Base-by-base conservation (phyloP, 2,329 filamentous ascomycete genomes). In the Stagonosporopsis vannaccii region DNA sequence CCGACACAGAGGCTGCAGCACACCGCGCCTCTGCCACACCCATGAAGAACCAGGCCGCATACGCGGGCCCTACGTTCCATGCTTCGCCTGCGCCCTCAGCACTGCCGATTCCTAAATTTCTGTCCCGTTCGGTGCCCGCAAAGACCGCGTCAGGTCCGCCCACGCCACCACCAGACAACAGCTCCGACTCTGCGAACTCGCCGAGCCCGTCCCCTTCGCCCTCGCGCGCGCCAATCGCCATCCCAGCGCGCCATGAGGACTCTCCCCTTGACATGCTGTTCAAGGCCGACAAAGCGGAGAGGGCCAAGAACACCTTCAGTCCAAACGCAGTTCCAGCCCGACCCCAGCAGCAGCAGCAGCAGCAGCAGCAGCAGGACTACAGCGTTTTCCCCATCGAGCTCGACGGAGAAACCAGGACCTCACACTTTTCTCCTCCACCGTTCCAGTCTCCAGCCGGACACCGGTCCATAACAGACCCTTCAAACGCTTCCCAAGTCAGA, bases 1-100 rank as follows among this genome's bases (percentile, higher is more conserved):
- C 71, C 32, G 70, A 73, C 45, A 66, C 66, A 28, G 72, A 74
- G 39, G 45, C 60, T 12, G 60, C 57, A 32, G 45, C 60, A 1
- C 58, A 59, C 33, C 61, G 68, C 23, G 35, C 58, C 15, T 56
- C 66, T 59, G 66, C 67, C 12, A 75, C 73, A 4, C 73, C 73
- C 6, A 61, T 67, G n/a, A 75, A 75, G 59, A 58, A 63, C n/a
- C 71, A 75, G 39, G 66, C 75, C 59, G 87, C 89, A 41, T 99
- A 97, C 77, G 95, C 95, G 35, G 95, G 94, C 13, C 90, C 94
- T 30, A 96, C 92, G 5, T 99, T 98, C 75, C 93, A 97, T 76
- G 91, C 92, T 36, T 98, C 95, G 8, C 95, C 95, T 19, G 94
- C 93, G 1, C 90, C 95, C 0, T 96, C 92, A 8, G 88, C 92